These are phyloP conservation scores for Colletotrichum chlorophyti DNA, from an alignment of 2,329 filamentous ascomycete species.

Conservation along the genomic window DNA sequence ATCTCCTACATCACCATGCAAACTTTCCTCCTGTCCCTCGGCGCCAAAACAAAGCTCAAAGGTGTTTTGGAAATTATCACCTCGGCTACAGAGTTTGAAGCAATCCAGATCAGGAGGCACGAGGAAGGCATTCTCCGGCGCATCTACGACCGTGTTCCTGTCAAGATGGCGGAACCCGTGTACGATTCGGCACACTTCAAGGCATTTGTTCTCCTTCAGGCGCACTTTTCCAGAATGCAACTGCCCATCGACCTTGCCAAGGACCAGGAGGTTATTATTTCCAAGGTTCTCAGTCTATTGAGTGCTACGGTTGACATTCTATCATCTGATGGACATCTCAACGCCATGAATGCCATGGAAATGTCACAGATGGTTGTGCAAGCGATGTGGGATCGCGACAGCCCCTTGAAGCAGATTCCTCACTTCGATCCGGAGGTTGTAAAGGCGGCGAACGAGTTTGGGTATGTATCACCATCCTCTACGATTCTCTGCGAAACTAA, in stretches of 20 bases:
- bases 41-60: conserved; percentile 90
- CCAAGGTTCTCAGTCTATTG: conserved; percentile 84
- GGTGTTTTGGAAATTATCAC: conserved; percentile 96
- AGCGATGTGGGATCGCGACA: conserved; percentile 98
- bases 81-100: conserved; percentile 94
- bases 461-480: conserved; percentile 57
- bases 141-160: conserved; percentile 92
- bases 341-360: conserved; percentile 98
- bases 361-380: conserved; percentile 99
- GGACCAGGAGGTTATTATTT: conserved; percentile 88
- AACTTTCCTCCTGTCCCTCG: conserved; percentile 92
- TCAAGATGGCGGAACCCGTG: conserved; percentile 88
- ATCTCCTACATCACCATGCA: conserved; percentile 99
- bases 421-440: conserved; percentile 88
- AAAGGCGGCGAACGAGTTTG: conserved; percentile 80
- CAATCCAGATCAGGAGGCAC: conserved; percentile 91
- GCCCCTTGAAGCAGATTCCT: conserved; percentile 95
- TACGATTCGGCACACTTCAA: conserved; percentile 99
- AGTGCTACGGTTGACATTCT: conserved; percentile 94
- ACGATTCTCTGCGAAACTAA: conserved; percentile 37
- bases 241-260: conserved; percentile 94
- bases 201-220: conserved; percentile 94
- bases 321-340: conserved; percentile 93
- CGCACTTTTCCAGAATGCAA: conserved; percentile 97
- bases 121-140: conserved; percentile 87